These are phyloP conservation scores for Backusella mclennaniae DNA, from an alignment of 192 early-diverging fungal species.

Conservation along the genomic window DNA sequence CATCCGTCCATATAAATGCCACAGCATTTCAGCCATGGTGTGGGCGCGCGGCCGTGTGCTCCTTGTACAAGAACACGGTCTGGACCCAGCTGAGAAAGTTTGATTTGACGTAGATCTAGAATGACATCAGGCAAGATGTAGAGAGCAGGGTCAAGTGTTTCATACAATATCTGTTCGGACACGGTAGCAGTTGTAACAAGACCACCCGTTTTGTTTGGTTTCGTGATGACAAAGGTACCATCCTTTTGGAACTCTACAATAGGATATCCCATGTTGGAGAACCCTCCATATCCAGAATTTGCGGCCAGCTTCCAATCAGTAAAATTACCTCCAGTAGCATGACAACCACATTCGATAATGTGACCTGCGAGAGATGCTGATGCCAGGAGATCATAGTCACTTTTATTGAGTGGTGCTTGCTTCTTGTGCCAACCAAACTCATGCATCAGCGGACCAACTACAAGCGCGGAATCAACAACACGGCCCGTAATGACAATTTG, in stretches of 20 bases:
- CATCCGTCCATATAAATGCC: slow-evolving; percentile 61
- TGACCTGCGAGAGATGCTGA: slow-evolving; percentile 64
- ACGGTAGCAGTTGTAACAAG: slow-evolving; percentile 57
- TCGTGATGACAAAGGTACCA: slow-evolving; percentile 60
- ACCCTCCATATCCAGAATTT: slow-evolving; percentile 53
- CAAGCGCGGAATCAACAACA: slow-evolving; percentile 64
- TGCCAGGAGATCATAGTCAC: slow-evolving; percentile 58
- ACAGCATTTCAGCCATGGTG: slow-evolving; percentile 56
- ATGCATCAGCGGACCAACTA: slow-evolving; percentile 61
- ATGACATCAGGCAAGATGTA: slow-evolving; percentile 67
- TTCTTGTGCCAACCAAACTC: slow-evolving; percentile 53
- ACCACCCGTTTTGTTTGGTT: slow-evolving; percentile 63
- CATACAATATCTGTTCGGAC: slow-evolving; percentile 63
- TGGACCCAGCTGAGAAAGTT: slow-evolving; percentile 47
- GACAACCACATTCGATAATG: slow-evolving; percentile 68
- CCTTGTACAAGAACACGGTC: slow-evolving; percentile 59
- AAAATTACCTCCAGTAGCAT: slow-evolving; percentile 68
- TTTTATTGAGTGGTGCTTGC: neutral
- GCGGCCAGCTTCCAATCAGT: slow-evolving; percentile 62
- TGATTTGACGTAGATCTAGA: slow-evolving; percentile 58
- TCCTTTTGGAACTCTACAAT: slow-evolving; percentile 54
- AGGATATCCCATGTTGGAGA: slow-evolving; percentile 67
- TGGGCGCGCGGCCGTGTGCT: slow-evolving; percentile 56
- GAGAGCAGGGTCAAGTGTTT: slow-evolving; percentile 60
- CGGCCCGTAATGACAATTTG: slow-evolving; percentile 67